Percentiles rank a stretch among this genome's conserved stretches.
Conservation (phyloP, 345 rosid species). For the Barbarea vulgaris region DNA sequence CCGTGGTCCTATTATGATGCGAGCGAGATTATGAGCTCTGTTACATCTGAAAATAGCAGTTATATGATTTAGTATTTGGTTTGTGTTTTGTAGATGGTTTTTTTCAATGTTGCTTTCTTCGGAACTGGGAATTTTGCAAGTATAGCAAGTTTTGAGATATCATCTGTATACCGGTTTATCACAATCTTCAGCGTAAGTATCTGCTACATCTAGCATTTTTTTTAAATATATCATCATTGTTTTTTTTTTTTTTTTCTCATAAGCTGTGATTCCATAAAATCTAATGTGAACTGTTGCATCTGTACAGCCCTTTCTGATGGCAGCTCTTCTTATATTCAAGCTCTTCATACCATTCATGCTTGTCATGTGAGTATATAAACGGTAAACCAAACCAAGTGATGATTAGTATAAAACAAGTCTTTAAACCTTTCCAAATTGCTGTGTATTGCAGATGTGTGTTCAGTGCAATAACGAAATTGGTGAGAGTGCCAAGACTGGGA, state of each 20-base stretch:
- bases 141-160: slow-evolving; percentile 99
- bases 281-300: slow-evolving; percentile 22
- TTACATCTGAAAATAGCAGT: neutral
- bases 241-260: neutral
- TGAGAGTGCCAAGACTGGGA: slow-evolving; percentile 76
- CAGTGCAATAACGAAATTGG: slow-evolving; percentile 86
- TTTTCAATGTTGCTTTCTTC: slow-evolving; percentile 93
- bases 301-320: slow-evolving; percentile 95
- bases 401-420: neutral
- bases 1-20: neutral
- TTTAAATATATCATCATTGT: neutral
- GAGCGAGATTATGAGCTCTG: slow-evolving; percentile 11
- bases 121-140: slow-evolving; percentile 99
- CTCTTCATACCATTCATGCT: slow-evolving; percentile 94
- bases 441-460: slow-evolving; percentile 73
- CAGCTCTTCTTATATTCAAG: slow-evolving; percentile 92
- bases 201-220: neutral
- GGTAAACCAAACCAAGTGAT: neutral
- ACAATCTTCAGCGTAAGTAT: slow-evolving; percentile 92
- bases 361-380: slow-evolving; percentile 75
- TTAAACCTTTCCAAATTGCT: slow-evolving; percentile 3
- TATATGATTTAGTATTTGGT: slow-evolving; percentile 21
- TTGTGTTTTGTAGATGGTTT: slow-evolving; percentile 65
- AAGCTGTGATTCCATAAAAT: neutral
- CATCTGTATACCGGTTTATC: slow-evolving; percentile 92